These are phyloP conservation scores for Tulasnella sp. DNA, from an alignment of 768 basidiomycete species.

Conservation along the genomic window DNA sequence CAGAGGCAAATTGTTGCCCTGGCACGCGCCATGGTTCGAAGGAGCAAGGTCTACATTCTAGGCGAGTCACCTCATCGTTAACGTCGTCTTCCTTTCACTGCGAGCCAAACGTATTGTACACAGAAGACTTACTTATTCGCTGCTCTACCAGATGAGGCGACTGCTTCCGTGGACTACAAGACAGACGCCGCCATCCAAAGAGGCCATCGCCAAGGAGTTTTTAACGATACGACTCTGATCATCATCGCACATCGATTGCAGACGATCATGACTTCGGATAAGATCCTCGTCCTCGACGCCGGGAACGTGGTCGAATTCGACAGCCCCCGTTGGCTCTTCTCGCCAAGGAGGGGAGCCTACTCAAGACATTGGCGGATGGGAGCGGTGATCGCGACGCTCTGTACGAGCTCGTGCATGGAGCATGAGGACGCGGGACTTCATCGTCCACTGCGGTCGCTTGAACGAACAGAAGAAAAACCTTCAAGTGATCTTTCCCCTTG, in stretches of 20 bases:
- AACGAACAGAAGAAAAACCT: too few relatives aligned
- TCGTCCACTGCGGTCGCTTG: not conserved
- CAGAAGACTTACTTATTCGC: not conserved
- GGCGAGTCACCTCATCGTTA: conserved; percentile 17
- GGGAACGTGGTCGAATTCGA: conserved; percentile 49
- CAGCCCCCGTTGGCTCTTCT: conserved; percentile 35
- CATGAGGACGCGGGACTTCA: not conserved
- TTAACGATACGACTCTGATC: conserved; percentile 39
- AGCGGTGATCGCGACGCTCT: conserved; percentile 42
- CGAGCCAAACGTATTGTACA: too few relatives aligned
- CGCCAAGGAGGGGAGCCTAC: conserved; percentile 39
- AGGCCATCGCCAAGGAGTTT: conserved; percentile 39
- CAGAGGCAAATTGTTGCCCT: conserved; percentile 33
- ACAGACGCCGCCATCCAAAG: conserved; percentile 49
- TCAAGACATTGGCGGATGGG: conserved; percentile 46
- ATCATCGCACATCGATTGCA: conserved; percentile 49
- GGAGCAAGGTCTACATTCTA: conserved; percentile 18
- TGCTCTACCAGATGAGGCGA: conserved; percentile 12
- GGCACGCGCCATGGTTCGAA: conserved; percentile 26
- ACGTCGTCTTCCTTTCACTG: not conserved
- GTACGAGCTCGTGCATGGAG: conserved; percentile 24
- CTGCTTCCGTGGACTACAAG: conserved; percentile 35
- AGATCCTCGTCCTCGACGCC: conserved; percentile 43
- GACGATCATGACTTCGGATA: conserved; percentile 52
- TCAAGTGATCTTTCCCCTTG: too few relatives aligned